Base-by-base conservation (phyloP, 116 monocot species). In the Trichopus zeylanicus region DNA sequence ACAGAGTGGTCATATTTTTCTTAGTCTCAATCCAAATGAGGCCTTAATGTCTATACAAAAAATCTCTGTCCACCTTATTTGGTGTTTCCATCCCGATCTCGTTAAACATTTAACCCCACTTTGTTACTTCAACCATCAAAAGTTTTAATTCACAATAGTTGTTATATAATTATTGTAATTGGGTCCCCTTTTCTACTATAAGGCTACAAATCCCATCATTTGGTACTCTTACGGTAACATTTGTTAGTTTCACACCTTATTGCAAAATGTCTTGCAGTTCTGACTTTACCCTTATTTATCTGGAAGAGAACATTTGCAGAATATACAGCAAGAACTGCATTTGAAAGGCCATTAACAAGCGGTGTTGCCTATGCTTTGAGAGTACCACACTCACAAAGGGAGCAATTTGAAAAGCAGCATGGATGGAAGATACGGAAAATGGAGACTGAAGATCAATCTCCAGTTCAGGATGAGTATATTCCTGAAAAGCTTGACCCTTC, bases 311-410 rank as follows among this genome's bases (percentile, higher is more conserved):
- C 87, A 61, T 92, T 92, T 69, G 87, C 79, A 57, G 92, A 87
- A 31, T 92, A 78, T 57, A 81, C 87, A 24, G 92, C 87, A 22
- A 87, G 87, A 66, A 92, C 92, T 48, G 73, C 92, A 39, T 92
- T 92, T 76, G 92, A 92, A 67, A 80, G 87, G 67, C 92, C 92
- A 57, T 34, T 92, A 61, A 92, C 66, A 4, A 84, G 84, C 60
- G 92, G 92, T 72, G 92, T 92, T 63, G 87, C 92, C 11, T 92
- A 87, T 67, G 92, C 92, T 25, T 71, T 87, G 46, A 83, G 73
- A 78, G 75, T 92, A 46, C 11, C 66, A 26, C 84, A 92, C 56
- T 65, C 81, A 29, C 56, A 84, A 31, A 83, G 92, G 55, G 92
- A 87, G 57, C 52, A 68, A 59, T 84, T 92, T 69, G 92, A 92